These are phyloP conservation scores for Periglandula ipomoeae DNA, from an alignment of 2,329 filamentous ascomycete genomes.

Conservation along the genomic window DNA sequence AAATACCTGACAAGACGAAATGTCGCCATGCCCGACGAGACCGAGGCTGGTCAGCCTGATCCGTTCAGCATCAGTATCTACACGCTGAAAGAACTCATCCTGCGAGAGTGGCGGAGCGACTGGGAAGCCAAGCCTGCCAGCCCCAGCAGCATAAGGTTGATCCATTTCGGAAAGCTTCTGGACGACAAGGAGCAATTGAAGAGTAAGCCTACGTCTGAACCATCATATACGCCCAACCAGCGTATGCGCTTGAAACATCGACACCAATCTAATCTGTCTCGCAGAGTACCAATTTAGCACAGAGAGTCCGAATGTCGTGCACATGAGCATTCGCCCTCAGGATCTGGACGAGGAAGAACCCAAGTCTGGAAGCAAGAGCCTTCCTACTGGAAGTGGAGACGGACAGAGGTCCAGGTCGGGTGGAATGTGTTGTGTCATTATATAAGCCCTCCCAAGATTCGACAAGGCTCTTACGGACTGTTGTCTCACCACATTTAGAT, in stretches of 20 bases:
- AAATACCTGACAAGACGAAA: conserved; percentile 75
- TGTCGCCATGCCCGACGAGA: conserved; percentile 62
- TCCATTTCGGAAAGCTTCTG: conserved; percentile 82
- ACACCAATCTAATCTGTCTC: conserved; percentile 3
- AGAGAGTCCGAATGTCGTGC: conserved; percentile 74
- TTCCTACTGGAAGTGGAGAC: conserved; percentile 31
- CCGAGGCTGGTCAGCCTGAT: conserved; percentile 52
- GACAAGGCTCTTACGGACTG: background rate
- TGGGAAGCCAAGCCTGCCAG: conserved; percentile 84
- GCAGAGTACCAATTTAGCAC: conserved; percentile 71
- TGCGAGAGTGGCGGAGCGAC: conserved; percentile 85
- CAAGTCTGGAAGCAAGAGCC: conserved; percentile 50
- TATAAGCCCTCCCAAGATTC: conserved; percentile 25
- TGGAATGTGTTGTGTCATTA: conserved; percentile 40
- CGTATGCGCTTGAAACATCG: no score
- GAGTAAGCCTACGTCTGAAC: conserved; percentile 53
- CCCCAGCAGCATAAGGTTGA: conserved; percentile 81
- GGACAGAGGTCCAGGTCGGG: conserved; percentile 31
- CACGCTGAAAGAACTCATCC: conserved; percentile 86
- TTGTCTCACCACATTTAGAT: background rate
- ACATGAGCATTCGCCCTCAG: conserved; percentile 86
- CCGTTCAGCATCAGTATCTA: conserved; percentile 89
- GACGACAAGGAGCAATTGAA: conserved; percentile 80
- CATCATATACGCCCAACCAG: background rate
- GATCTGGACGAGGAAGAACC: conserved; percentile 77